Percentiles rank a stretch among this genome's conserved stretches.
phyloP scores from a whole-genome alignment of 495 filamentous ascomycete genomes.

The Platismatia glauca region DNA sequence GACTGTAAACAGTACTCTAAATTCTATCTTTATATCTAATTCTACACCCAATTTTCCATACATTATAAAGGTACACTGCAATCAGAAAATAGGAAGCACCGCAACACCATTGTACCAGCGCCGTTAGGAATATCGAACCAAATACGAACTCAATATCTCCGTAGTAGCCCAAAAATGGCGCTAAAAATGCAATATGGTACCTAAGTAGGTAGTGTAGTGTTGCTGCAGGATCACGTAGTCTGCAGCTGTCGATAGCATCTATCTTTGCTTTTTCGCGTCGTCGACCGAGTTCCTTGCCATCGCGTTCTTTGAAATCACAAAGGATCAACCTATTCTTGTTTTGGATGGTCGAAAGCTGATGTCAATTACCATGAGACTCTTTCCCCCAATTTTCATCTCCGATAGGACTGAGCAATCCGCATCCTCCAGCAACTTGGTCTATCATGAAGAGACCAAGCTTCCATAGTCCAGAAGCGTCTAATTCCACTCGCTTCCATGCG shows the following conservation, averaged over 20 bases:
- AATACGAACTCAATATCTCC: too few relatives aligned
- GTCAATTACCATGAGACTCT: not conserved
- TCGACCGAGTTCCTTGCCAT: not conserved
- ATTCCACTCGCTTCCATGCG: slow-evolving; percentile 44
- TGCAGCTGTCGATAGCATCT: not conserved
- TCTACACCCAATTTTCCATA: too few relatives aligned
- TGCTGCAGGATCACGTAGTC: not conserved
- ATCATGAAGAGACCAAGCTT: slow-evolving; percentile 12
- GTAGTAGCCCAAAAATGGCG: not conserved
- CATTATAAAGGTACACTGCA: too few relatives aligned
- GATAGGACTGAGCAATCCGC: not conserved
- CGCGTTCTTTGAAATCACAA: not conserved
- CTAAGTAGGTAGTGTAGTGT: not conserved
- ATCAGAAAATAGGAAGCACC: too few relatives aligned
- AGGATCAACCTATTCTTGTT: not conserved
- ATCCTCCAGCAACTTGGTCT: not conserved
- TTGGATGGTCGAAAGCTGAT: not conserved
- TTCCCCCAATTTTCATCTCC: not conserved
- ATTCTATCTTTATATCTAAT: too few relatives aligned
- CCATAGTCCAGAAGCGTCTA: slow-evolving; percentile 7
- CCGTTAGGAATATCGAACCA: too few relatives aligned
- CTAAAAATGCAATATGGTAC: not conserved
- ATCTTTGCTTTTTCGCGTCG: not conserved
- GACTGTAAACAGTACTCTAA: too few relatives aligned
- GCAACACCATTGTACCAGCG: too few relatives aligned